A percentile compares a stretch with the other conserved stretches of the same genome.
These are phyloP conservation scores for Colletotrichum phormii DNA, from an alignment of 2,329 filamentous ascomycete genomes.

Conservation along the genomic window DNA sequence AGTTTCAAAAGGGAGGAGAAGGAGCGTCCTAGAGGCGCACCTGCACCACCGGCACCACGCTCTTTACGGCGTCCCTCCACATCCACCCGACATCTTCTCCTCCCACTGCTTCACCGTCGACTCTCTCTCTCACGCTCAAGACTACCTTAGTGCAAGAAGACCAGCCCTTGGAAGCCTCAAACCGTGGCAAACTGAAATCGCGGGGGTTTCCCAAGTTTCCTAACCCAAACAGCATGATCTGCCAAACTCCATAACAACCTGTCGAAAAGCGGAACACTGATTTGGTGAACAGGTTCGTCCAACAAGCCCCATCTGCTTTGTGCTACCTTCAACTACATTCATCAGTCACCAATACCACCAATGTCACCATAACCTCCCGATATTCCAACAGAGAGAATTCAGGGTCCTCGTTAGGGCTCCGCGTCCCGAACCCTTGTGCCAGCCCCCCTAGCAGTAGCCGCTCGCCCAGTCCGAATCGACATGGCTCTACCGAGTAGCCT, in stretches of 20 bases:
- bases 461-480: not conserved
- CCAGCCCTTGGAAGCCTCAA: slow-evolving; percentile 24
- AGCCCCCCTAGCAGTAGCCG: slow-evolving; percentile 25
- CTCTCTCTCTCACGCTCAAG: not conserved
- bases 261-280: not conserved
- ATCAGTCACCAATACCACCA: not conserved
- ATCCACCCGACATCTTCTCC: not conserved
- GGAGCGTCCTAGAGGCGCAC: not conserved
- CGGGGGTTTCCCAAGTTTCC: slow-evolving; percentile 14
- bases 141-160: not conserved
- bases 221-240: not conserved
- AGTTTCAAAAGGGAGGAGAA: slow-evolving; percentile 34
- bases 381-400: slow-evolving; percentile 13
- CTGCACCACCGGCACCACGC: not conserved
- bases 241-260: not conserved
- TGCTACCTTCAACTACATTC: not conserved
- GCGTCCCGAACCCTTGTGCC: slow-evolving; percentile 25
- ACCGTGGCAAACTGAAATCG: slow-evolving; percentile 34
- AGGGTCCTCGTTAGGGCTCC: slow-evolving; percentile 33
- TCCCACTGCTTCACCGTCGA: not conserved
- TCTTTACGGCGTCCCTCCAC: not conserved
- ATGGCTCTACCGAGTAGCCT: not conserved
- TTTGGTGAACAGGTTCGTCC: not conserved
- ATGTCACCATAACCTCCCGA: not conserved
- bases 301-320: not conserved